Evolutionary conservation across 495 filamentous ascomycete genomes (phyloP), one percentile per base, ranked within the genome.

Genomic region (Penicillium canescens): DNA sequence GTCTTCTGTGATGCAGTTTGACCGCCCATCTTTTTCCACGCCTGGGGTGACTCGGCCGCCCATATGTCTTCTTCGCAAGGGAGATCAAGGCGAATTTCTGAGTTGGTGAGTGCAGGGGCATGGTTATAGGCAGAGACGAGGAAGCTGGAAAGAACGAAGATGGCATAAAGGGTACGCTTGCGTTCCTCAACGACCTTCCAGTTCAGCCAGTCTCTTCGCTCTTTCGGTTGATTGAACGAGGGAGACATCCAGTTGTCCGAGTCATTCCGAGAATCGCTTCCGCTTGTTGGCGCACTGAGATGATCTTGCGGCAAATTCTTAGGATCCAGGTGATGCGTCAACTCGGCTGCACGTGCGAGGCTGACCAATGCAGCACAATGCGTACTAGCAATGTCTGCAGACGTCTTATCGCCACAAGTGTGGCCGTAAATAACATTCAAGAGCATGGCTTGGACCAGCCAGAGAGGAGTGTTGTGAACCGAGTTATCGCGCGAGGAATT

Each of bases 401-500:
- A 87, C 33, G 80, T 84, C 72, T 93, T 94, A 64, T 98, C 93
- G 23, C 90, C 95, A 66, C 90, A 96, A 57, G 96, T 92, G 60
- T 98, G 90, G 9, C 95, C 95, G 60, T 96, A 98, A 10, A 98
- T 88, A 33, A 98, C 89, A 70, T 96, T 97, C 37, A 98, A 79
- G 26, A 98, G 80, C 94, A 98, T 97, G 1, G 94, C 92, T 64
- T 98, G 94, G n/a, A 98, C 91, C 24, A 98, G 80, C 94, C 94
- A 97, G 44, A 97, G 78, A 2, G 94, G 94, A 11, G 91, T 96
- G 35, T 85, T 83, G 58, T 94, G 88, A 39, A 86, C 77, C 2
- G 86, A 79, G 58, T 81, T 82, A 52, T 93, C 88, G 50, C 81
- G 78, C 18, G 78, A 68, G 20, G 81, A 69, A 59, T 81, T 81